Percentiles rank a stretch among this genome's conserved stretches.
Evolutionary conservation across 2,329 filamentous ascomycete genomes (phyloP).

Genomic region (Plenodomus biglobosus): DNA sequence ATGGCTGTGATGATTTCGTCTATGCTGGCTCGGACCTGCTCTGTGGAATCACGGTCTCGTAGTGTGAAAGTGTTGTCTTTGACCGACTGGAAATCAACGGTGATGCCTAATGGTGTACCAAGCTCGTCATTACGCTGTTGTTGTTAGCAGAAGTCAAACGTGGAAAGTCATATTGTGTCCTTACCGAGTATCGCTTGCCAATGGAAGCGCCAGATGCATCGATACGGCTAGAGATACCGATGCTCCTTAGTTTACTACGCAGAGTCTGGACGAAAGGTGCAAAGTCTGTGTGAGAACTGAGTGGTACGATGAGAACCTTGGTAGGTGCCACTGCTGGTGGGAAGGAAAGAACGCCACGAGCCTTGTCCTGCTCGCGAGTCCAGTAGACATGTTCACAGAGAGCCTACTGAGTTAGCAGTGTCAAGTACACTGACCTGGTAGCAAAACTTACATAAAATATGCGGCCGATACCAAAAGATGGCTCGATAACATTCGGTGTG

Average conservation of each 20-base stretch:
- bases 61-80: conserved; percentile 85
- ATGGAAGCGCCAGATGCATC: conserved; percentile 91
- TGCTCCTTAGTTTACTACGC: conserved; percentile 71
- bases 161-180: conserved; percentile 3
- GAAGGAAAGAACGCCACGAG: conserved; percentile 78
- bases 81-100: conserved; percentile 91
- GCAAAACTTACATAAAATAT: conserved; percentile 70
- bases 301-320: conserved; percentile 88
- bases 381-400: conserved; percentile 96
- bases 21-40: conserved; percentile 82
- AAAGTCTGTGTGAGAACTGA: conserved; percentile 81
- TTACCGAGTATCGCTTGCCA: conserved; percentile 74
- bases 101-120: conserved; percentile 90
- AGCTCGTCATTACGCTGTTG: conserved; percentile 84
- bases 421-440: not conserved
- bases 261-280: conserved; percentile 73
- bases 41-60: conserved; percentile 82
- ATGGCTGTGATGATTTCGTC: conserved; percentile 78
- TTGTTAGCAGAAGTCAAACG: conserved; percentile 16
- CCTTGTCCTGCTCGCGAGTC: conserved; percentile 81
- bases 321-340: conserved; percentile 81
- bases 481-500: conserved; percentile 94
- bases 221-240: conserved; percentile 79
- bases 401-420: conserved; percentile 62
- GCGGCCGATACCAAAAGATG: conserved; percentile 93